phyloP scores from a whole-genome alignment of 164 flowering plant genomes.

The Dillenia suffruticosa region DNA sequence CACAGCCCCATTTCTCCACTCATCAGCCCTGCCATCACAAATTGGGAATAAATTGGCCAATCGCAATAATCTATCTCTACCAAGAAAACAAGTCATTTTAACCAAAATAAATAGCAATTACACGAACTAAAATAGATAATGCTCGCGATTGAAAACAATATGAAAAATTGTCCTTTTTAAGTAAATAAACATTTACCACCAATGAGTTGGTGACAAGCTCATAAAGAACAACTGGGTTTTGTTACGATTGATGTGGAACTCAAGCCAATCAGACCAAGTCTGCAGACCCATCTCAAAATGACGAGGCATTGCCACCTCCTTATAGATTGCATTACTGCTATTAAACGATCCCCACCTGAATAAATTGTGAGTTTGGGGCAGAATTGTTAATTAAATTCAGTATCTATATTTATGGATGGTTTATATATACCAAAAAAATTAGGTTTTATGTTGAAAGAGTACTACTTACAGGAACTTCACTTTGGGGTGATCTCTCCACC shows the following conservation, averaged over 20 bases:
- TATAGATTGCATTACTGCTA: slow-evolving; percentile 33
- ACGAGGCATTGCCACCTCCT: slow-evolving; percentile 39
- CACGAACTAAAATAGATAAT: slow-evolving; percentile 19
- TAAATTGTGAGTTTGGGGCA: background rate
- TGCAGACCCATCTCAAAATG: slow-evolving; percentile 50
- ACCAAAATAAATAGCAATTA: slow-evolving; percentile 3
- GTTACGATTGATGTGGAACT: slow-evolving; percentile 36
- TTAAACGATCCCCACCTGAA: slow-evolving; percentile 59
- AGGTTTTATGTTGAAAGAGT: background rate
- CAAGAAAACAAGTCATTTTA: slow-evolving; percentile 44
- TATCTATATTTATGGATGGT: no score
- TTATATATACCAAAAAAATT: no score
- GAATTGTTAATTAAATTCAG: no score
- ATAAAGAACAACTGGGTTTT: slow-evolving; percentile 45
- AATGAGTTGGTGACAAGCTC: slow-evolving; percentile 57
- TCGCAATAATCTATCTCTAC: slow-evolving; percentile 6
- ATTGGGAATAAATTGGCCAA: no score
- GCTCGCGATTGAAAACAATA: no score
- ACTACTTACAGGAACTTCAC: slow-evolving; percentile 55
- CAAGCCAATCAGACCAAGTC: slow-evolving; percentile 69
- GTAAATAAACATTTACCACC: background rate
- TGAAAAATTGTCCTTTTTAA: no score
- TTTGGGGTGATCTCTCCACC: slow-evolving; percentile 62
- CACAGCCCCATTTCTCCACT: no score
- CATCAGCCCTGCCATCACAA: no score